phyloP scores from a whole-genome alignment of 2,329 filamentous ascomycete genomes.

The Sporothrix curviconia region DNA sequence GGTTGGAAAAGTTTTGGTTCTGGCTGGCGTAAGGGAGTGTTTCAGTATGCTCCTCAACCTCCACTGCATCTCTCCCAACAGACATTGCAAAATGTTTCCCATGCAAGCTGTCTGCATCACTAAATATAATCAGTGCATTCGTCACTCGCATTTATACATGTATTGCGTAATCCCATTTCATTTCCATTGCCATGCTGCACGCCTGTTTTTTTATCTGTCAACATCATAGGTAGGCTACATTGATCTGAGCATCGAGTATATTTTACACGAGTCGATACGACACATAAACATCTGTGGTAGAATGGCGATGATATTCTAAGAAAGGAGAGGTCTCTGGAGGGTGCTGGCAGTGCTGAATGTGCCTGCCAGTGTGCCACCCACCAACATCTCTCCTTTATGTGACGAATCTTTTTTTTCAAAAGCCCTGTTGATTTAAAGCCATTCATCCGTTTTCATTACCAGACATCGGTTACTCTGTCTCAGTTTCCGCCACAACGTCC shows the following conservation, averaged over 20 bases:
- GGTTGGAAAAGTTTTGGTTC: constrained; percentile 47
- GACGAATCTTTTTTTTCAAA: too few species aligned
- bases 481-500: neutral
- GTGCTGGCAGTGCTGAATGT: too few species aligned
- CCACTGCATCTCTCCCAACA: too few species aligned
- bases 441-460: too few species aligned
- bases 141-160: neutral
- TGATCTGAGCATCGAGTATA: neutral
- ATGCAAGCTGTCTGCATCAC: neutral
- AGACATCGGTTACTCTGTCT: neutral
- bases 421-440: too few species aligned
- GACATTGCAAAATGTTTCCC: neutral
- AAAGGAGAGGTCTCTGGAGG: too few species aligned
- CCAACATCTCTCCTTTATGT: too few species aligned
- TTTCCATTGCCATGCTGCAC: neutral
- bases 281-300: too few species aligned
- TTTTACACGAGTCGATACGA: neutral
- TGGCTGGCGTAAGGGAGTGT: constrained; percentile 29
- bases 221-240: neutral
- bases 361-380: too few species aligned
- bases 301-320: too few species aligned
- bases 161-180: neutral
- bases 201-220: neutral
- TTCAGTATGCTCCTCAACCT: too few species aligned
- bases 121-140: too few species aligned